phyloP scores from a whole-genome alignment of 371 early-diverging fungal genomes.

The Smittium mucronatum region DNA sequence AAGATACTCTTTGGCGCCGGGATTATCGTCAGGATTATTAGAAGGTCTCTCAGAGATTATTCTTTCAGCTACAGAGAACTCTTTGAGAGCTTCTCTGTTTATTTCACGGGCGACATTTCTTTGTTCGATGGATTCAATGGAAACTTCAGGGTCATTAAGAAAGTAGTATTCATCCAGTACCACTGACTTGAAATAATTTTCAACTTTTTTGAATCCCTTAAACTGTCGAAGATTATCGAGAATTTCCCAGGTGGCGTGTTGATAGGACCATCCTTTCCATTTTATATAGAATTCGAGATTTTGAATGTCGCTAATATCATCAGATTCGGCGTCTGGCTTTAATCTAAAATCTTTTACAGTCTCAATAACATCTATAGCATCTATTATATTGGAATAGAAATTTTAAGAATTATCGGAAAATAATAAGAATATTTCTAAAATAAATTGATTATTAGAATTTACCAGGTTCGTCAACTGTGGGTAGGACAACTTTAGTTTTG shows the following conservation, averaged over 20 bases:
- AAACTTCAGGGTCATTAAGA: conserved; percentile 51
- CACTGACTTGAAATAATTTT: conserved; percentile 64
- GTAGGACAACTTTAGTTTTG: conserved; percentile 19
- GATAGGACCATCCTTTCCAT: conserved; percentile 83
- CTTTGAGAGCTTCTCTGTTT: conserved; percentile 63
- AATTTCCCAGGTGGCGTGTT: conserved; percentile 85
- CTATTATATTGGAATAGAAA: no score
- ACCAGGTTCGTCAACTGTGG: conserved; percentile 32
- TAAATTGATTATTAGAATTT: no score
- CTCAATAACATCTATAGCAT: conserved; percentile 29
- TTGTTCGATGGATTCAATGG: conserved; percentile 78
- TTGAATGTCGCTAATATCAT: conserved; percentile 36
- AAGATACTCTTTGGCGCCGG: conserved; percentile 51
- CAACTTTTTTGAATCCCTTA: conserved; percentile 81
- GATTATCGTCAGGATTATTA: conserved; percentile 11
- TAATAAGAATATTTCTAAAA: no score
- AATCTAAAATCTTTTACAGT: conserved; percentile 31
- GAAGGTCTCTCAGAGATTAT: conserved; percentile 42
- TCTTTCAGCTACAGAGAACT: conserved; percentile 79
- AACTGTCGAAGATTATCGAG: conserved; percentile 44
- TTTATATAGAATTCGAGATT: conserved; percentile 78
- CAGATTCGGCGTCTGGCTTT: conserved; percentile 33
- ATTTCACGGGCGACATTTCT: conserved; percentile 68
- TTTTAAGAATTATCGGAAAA: no score
- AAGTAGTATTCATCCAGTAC: conserved; percentile 48